phyloP scores from a whole-genome alignment of 108 stramenopile species.

The Seminavis robusta region DNA sequence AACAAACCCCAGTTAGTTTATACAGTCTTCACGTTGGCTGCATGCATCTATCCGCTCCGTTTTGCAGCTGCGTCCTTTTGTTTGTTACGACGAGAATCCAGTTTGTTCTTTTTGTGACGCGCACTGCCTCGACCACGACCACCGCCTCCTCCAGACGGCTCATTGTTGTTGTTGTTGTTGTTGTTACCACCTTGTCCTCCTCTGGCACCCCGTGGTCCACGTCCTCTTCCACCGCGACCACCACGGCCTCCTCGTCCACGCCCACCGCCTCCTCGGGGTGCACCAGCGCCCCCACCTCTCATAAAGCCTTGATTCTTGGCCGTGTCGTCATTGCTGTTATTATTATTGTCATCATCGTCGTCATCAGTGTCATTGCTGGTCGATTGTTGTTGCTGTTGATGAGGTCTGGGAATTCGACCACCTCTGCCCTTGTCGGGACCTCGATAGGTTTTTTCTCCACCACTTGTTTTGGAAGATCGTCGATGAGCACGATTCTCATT shows the following conservation, averaged over 20 bases:
- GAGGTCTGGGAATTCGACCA: slow-evolving; percentile 49
- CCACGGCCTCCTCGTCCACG: slow-evolving; percentile 1
- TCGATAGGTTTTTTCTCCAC: slow-evolving; percentile 27
- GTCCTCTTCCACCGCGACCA: slow-evolving; percentile 1
- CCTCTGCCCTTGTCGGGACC: slow-evolving; percentile 86
- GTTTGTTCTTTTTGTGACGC: slow-evolving; percentile 1
- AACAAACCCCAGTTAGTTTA: no score
- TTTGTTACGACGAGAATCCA: slow-evolving; percentile 5
- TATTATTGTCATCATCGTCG: no score
- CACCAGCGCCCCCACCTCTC: no score
- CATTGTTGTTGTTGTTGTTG: background rate
- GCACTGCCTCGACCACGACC: background rate
- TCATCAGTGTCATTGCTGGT: no score
- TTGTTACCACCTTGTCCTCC: background rate
- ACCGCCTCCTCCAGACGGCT: background rate
- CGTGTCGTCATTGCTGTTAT: no score
- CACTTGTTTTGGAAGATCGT: background rate
- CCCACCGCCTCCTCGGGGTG: slow-evolving; percentile 1
- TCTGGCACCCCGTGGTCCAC: background rate
- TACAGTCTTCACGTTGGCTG: no score
- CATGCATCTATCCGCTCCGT: slow-evolving; percentile 5
- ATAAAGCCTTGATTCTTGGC: no score
- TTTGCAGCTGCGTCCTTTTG: slow-evolving; percentile 7
- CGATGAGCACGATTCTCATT: slow-evolving; percentile 26
- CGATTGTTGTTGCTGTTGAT: no score